phyloP scores from a whole-genome alignment of 768 basidiomycete species.

The Cystobasidium onofrii region DNA sequence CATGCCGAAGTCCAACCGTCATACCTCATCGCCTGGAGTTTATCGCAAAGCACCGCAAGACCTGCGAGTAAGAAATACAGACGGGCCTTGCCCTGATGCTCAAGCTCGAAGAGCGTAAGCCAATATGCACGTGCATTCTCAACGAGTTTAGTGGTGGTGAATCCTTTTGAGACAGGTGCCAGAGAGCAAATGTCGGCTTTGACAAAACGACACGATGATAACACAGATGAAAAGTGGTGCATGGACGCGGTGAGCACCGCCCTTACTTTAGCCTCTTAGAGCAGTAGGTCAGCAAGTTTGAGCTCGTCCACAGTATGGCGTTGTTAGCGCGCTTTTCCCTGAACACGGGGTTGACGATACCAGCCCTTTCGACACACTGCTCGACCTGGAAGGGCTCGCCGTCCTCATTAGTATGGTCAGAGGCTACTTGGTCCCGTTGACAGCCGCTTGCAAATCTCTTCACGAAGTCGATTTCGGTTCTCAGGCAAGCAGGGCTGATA shows the following conservation, averaged over 20 bases:
- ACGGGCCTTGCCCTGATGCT: background rate
- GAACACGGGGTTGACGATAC: slow-evolving; percentile 8
- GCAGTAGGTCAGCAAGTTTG: background rate
- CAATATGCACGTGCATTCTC: too few relatives aligned
- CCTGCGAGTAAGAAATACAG: slow-evolving; percentile 28
- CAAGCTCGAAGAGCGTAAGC: background rate
- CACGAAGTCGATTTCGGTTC: slow-evolving; percentile 7
- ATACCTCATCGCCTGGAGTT: background rate
- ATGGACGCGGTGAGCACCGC: too few relatives aligned
- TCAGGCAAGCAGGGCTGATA: too few relatives aligned
- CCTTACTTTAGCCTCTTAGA: too few relatives aligned
- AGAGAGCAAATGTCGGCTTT: background rate
- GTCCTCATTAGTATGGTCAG: background rate
- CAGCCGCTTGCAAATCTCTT: background rate
- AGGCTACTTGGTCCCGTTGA: slow-evolving; percentile 5
- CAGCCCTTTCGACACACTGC: slow-evolving; percentile 24
- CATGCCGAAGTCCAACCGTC: background rate
- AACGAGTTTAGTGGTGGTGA: too few relatives aligned
- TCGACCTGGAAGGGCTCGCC: slow-evolving; percentile 34
- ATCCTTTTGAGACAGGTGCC: too few relatives aligned
- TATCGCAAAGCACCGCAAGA: slow-evolving; percentile 6
- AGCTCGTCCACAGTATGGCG: background rate
- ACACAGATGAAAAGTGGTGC: too few relatives aligned
- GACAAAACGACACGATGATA: too few relatives aligned
- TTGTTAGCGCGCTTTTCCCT: slow-evolving; percentile 34